Percentiles rank a stretch among this genome's conserved stretches.
These are phyloP conservation scores for Trichoderma endophyticum DNA, from an alignment of 2,329 filamentous ascomycete genomes.

Conservation along the genomic window DNA sequence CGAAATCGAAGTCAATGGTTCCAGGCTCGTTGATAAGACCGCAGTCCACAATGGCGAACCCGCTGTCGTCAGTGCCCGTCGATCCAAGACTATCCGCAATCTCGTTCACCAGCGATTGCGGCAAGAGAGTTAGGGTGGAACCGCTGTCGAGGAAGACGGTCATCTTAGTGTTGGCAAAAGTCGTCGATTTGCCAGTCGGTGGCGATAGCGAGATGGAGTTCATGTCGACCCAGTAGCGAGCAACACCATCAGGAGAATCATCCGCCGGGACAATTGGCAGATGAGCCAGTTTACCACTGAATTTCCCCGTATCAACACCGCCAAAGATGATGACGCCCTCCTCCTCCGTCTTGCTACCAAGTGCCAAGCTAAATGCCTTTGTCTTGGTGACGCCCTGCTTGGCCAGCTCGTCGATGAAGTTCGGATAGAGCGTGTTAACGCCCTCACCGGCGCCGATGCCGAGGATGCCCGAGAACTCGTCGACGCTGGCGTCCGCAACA, in stretches of 20 bases:
- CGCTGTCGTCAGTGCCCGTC: conserved; percentile 35
- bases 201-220: conserved; percentile 42
- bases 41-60: conserved; percentile 49
- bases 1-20: conserved; percentile 49
- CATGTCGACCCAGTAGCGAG: conserved; percentile 53
- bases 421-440: conserved; percentile 46
- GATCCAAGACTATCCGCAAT: conserved; percentile 51
- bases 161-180: conserved; percentile 38
- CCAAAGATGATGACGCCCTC: conserved; percentile 67
- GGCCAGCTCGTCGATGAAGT: conserved; percentile 50
- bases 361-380: conserved; percentile 62
- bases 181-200: conserved; percentile 25
- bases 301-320: conserved; percentile 64
- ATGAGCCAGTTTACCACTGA: conserved; percentile 54
- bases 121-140: conserved; percentile 65
- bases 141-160: conserved; percentile 69
- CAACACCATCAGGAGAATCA: conserved; percentile 53
- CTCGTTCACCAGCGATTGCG: conserved; percentile 49
- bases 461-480: conserved; percentile 60
- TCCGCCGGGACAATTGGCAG: conserved; percentile 59
- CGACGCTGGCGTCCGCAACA: conserved; percentile 51
- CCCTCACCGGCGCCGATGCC: conserved; percentile 67
- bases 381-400: conserved; percentile 54
- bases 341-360: conserved; percentile 58
- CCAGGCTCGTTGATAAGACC: conserved; percentile 38